Evolutionary conservation across 306 rosid genomes (phyloP), one percentile per base, ranked within the genome.

Genomic region (Gynostemma pentaphyllum): DNA sequence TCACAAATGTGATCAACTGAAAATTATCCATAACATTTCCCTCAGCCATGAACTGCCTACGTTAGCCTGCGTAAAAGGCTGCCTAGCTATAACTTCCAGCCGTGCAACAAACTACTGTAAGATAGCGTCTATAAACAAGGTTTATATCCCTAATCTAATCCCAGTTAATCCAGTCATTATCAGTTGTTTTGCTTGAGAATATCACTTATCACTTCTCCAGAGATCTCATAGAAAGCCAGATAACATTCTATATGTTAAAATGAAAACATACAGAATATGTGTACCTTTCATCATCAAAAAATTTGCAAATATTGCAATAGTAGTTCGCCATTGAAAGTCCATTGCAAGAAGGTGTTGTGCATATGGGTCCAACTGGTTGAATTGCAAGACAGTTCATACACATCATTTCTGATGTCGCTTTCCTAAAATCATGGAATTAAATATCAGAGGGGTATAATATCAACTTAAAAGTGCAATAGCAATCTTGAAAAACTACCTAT

Each of bases 201-300:
- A 45, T 32, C 18, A 44, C 40, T 41, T 30, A 45, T 32, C 18
- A 44, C 40, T 41, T 41, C 68, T 13, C 41, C 16, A 4, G 27
- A 18, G 36, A 48, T 39, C 32, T 21, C 32, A 63, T 67, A 10
- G n/a, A n/a, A 41, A 42, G 54, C 14, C 44, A 68, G 40, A 66
- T 18, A 48, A 16, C 18, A 48, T 26, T 41, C 23, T 42, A 10
- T 16, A 15, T 10, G 26, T 29, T 7, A 41, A 40, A 29, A 5
- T 30, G 22, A 18, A 23, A 32, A 21, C 34, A 18, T 6, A 32
- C 40, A 63, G 60, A 75, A 48, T 7, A 50, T 64, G 27, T 21
- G 48, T 79, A 92, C 99, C 99, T 88, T 79, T 88, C 99, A 72
- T 88, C 95, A 50, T 94, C 99, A 59, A 94, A 94, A 80, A 94